Conservation (phyloP, 2,329 filamentous ascomycete genomes). For the Cladosporium sp. region DNA sequence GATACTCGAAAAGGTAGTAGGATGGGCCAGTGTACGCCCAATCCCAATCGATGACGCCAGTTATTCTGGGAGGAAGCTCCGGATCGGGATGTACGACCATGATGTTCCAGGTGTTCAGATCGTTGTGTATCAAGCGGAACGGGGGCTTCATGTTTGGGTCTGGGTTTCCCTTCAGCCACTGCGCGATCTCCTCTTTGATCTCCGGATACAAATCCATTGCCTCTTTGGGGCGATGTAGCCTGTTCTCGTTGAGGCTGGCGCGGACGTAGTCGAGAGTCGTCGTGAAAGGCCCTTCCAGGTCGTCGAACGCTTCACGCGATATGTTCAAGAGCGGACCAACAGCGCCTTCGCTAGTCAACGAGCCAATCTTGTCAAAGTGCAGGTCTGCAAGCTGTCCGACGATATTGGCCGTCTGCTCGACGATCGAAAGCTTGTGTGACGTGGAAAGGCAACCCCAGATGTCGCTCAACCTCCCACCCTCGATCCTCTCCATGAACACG, state of each 20-base stretch:
- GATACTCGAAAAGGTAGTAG: slow-evolving; percentile 15
- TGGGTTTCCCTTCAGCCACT: neutral
- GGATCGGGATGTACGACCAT: neutral
- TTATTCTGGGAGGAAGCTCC: neutral
- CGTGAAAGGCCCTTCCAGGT: neutral
- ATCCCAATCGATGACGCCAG: slow-evolving; percentile 19
- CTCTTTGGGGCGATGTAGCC: neutral
- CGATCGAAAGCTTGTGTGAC: slow-evolving; percentile 8
- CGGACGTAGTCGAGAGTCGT: neutral
- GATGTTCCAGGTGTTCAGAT: slow-evolving; percentile 15
- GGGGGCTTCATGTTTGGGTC: slow-evolving; percentile 7
- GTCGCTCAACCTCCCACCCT: neutral
- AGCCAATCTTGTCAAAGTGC: slow-evolving; percentile 13
- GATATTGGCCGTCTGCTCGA: neutral
- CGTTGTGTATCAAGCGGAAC: slow-evolving; percentile 13
- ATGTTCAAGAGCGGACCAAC: slow-evolving; percentile 7
- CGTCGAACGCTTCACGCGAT: neutral
- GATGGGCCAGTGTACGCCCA: slow-evolving; percentile 8
- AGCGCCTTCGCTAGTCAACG: slow-evolving; percentile 5
- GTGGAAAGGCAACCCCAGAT: slow-evolving; percentile 11
- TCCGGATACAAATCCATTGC: neutral
- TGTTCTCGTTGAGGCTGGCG: neutral
- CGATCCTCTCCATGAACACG: slow-evolving; percentile 15
- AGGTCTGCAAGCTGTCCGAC: neutral
- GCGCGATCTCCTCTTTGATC: neutral